phyloP scores from a whole-genome alignment of 768 basidiomycete species.

The Amyloporia xantha region DNA sequence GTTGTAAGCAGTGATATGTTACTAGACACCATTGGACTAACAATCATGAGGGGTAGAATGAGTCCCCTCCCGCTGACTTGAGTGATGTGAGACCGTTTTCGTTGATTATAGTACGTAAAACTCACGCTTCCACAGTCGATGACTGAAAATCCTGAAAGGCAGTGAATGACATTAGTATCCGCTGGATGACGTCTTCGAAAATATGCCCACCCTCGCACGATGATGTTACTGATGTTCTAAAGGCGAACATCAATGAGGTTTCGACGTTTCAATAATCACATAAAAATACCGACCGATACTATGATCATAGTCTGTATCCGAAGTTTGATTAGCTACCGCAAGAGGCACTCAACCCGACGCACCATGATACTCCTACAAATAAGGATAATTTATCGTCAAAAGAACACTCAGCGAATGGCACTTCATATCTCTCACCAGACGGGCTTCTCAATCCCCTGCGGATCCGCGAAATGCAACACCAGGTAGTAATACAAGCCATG shows the following conservation, averaged over 20 bases:
- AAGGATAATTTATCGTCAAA: no score
- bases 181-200: background rate
- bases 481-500: slow-evolving; percentile 10
- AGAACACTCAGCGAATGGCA: background rate
- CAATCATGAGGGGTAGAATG: slow-evolving; percentile 10
- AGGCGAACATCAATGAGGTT: background rate
- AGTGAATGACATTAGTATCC: background rate
- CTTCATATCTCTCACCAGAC: slow-evolving; percentile 3
- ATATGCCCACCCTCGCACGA: slow-evolving; percentile 12
- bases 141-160: slow-evolving; percentile 9
- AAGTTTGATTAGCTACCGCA: no score
- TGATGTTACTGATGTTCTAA: slow-evolving; percentile 13
- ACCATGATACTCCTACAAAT: slow-evolving; percentile 6
- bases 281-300: slow-evolving; percentile 5
- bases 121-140: slow-evolving; percentile 12
- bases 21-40: slow-evolving; percentile 1
- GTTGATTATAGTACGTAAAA: background rate
- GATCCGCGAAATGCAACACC: slow-evolving; percentile 10
- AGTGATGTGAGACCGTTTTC: background rate
- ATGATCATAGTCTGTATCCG: slow-evolving; percentile 16
- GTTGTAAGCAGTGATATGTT: background rate
- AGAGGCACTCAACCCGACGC: background rate
- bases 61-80: slow-evolving; percentile 5
- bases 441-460: slow-evolving; percentile 3
- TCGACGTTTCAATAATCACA: background rate